Evolutionary conservation across 768 basidiomycete genomes (phyloP).

Genomic region (Lanmaoa rubissima): DNA sequence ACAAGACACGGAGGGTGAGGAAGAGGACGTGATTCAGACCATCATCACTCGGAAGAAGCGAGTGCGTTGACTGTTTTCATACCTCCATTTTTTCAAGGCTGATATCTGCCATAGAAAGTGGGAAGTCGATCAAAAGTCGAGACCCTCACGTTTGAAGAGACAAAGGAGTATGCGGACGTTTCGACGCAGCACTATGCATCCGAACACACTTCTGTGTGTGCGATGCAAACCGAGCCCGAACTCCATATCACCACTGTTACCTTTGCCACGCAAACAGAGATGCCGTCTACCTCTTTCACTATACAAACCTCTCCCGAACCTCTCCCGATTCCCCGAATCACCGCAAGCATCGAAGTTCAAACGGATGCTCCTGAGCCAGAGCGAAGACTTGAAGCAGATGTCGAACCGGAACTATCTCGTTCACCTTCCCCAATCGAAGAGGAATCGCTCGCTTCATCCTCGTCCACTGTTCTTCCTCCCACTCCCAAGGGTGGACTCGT

Average conservation of each 20-base stretch:
- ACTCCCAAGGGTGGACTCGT: conserved; percentile 55
- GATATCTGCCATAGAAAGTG: conserved; percentile 52
- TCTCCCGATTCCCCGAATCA: conserved; percentile 29
- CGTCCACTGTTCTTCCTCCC: conserved; percentile 68
- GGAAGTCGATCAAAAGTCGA: conserved; percentile 53
- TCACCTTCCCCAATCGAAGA: conserved; percentile 46
- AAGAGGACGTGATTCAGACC: conserved; percentile 72
- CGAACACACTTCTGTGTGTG: conserved; percentile 45
- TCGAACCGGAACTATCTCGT: conserved; percentile 33
- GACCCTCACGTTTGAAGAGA: conserved; percentile 50
- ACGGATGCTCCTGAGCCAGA: conserved; percentile 48
- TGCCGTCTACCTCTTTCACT: conserved; percentile 22
- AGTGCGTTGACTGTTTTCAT: conserved; percentile 37
- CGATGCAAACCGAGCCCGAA: conserved; percentile 63
- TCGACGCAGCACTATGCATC: conserved; percentile 66
- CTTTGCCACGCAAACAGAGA: conserved; percentile 58
- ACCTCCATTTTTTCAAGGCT: conserved; percentile 9
- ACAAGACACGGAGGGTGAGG: conserved; percentile 58
- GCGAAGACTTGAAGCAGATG: conserved; percentile 33
- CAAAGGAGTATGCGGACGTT: conserved; percentile 74
- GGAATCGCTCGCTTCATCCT: conserved; percentile 68
- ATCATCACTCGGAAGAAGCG: conserved; percentile 85
- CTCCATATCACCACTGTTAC: conserved; percentile 46
- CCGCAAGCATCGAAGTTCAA: conserved; percentile 60
- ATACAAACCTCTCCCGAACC: conserved; percentile 42